Conservation (phyloP, 768 basidiomycete species). For the Pleurotus tuber-regium region DNA sequence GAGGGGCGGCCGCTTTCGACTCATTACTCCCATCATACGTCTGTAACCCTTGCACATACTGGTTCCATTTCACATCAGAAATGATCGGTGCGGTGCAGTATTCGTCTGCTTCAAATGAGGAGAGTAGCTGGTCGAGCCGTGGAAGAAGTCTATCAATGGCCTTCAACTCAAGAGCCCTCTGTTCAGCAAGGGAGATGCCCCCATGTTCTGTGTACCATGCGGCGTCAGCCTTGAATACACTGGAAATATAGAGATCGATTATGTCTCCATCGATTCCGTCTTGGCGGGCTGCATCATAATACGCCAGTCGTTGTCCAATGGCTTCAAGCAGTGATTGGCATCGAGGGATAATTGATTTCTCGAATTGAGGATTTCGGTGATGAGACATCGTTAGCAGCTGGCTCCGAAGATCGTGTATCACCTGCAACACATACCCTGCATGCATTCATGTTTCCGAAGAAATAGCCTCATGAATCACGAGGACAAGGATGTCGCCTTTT, state of each 20-base stretch:
- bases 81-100: background rate
- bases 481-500: constrained; percentile 41
- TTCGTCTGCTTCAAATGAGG: background rate
- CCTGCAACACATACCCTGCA: constrained; percentile 17
- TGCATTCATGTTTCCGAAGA: background rate
- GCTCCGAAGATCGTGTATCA: constrained; percentile 17
- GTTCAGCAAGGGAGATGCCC: background rate
- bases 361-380: constrained; percentile 29
- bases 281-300: background rate
- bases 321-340: constrained; percentile 32
- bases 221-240: background rate
- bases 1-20: too few relatives aligned
- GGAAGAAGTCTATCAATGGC: background rate
- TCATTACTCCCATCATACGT: too few relatives aligned
- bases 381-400: constrained; percentile 20
- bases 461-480: constrained; percentile 34
- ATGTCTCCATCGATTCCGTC: background rate
- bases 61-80: background rate
- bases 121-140: background rate
- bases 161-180: background rate
- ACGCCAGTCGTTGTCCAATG: background rate
- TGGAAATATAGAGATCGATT: background rate
- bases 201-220: background rate
- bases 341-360: constrained; percentile 36
- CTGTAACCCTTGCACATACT: too few relatives aligned